A percentile compares a stretch with the other conserved stretches of the same genome.
Evolutionary conservation across 257 asterid genomes (phyloP).

Genomic region (Rehmannia glutinosa): DNA sequence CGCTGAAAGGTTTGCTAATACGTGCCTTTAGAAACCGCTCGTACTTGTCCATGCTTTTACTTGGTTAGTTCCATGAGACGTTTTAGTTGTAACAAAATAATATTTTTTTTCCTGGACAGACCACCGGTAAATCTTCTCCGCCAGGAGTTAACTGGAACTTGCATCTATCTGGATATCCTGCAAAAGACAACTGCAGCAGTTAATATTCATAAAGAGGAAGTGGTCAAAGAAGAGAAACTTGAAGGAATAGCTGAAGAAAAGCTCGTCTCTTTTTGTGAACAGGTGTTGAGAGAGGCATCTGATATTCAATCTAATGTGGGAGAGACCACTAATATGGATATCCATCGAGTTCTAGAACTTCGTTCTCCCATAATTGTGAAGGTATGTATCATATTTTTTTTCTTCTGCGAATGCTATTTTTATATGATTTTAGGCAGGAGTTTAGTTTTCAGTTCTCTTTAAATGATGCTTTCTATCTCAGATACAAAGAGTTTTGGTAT

Average conservation of each 20-base stretch:
- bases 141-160: conserved; percentile 90
- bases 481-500: no score
- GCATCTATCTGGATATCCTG: conserved; percentile 87
- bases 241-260: conserved; percentile 76
- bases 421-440: no score
- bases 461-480: no score
- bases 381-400: no score
- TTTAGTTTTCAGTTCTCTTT: no score
- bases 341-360: conserved; percentile 80
- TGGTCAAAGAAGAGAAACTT: conserved; percentile 55
- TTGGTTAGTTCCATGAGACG: not conserved
- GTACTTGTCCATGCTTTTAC: conserved; percentile 16
- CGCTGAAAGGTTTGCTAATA: conserved; percentile 62
- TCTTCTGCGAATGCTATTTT: no score
- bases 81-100: not conserved
- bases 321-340: conserved; percentile 70
- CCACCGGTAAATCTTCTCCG: conserved; percentile 96
- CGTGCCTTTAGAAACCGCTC: conserved; percentile 2
- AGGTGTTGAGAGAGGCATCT: conserved; percentile 85
- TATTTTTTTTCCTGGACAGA: conserved; percentile 39
- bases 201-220: conserved; percentile 29
- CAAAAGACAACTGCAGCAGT: conserved; percentile 66
- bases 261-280: conserved; percentile 79
- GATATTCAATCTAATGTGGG: conserved; percentile 81
- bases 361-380: conserved; percentile 89